phyloP scores from a whole-genome alignment of 495 filamentous ascomycete species.

The Xylaria castorea region DNA sequence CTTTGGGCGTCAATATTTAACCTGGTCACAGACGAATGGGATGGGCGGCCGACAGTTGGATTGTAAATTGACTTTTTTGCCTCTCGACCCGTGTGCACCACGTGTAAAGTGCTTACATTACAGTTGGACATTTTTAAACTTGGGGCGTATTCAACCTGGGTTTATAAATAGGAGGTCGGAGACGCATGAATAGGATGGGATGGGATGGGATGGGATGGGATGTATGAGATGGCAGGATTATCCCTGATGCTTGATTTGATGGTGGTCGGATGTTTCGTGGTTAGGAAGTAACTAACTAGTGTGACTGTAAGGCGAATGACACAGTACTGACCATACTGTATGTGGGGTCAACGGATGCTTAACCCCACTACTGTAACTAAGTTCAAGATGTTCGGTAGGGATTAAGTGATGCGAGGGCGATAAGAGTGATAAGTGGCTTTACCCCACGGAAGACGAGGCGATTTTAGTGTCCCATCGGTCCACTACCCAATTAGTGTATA shows the following conservation, averaged over 20 bases:
- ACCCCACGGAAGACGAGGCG: conserved; percentile 19
- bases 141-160: background rate
- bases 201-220: too few relatives aligned
- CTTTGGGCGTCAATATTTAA: background rate
- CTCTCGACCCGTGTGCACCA: background rate
- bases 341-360: background rate
- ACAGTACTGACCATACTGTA: background rate
- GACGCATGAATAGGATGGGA: background rate
- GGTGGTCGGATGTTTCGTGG: conserved; percentile 1
- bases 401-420: background rate
- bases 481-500: background rate
- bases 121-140: background rate
- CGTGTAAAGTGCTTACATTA: background rate
- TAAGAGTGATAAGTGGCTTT: conserved; percentile 17
- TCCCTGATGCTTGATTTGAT: conserved; percentile 10
- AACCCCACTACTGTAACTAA: background rate
- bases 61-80: background rate
- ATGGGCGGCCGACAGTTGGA: background rate
- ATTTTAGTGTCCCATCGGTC: background rate
- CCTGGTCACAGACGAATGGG: background rate
- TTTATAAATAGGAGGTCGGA: background rate
- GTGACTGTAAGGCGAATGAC: conserved; percentile 4
- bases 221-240: conserved; percentile 2
- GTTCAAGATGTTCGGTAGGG: background rate
- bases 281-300: background rate